phyloP scores from a whole-genome alignment of 345 rosid genomes.

The Eucalyptus cloeziana region DNA sequence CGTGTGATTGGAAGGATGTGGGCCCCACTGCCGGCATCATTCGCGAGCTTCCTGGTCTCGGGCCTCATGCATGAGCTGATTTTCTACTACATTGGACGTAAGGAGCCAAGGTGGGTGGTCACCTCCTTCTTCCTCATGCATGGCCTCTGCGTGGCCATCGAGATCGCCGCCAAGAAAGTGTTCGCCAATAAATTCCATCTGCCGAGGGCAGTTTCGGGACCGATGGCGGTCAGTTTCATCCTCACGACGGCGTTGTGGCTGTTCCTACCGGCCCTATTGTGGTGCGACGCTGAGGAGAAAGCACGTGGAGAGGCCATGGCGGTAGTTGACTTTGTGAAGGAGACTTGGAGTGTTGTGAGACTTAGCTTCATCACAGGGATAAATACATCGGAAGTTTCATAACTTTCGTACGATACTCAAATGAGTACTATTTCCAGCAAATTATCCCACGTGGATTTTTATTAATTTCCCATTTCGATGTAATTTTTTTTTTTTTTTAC shows the following conservation, averaged over 20 bases:
- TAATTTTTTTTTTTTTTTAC: no score
- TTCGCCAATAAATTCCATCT: neutral
- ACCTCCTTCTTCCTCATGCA: constrained; percentile 44
- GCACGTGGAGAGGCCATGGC: constrained; percentile 11
- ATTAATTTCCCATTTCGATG: no score
- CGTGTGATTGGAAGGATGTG: constrained; percentile 8
- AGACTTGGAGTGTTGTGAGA: neutral
- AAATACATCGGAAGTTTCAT: no score
- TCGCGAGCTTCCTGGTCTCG: constrained; percentile 33
- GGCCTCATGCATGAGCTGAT: constrained; percentile 58
- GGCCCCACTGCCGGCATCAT: constrained; percentile 26
- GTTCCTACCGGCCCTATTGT: constrained; percentile 10
- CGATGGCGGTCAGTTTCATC: constrained; percentile 5
- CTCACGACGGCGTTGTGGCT: constrained; percentile 1
- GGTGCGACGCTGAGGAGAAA: neutral
- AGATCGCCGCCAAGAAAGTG: constrained; percentile 7
- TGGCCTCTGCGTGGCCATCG: constrained; percentile 9
- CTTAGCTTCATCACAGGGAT: neutral
- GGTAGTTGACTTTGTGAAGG: neutral
- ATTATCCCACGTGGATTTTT: no score
- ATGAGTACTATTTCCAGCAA: no score
- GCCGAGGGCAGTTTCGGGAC: neutral
- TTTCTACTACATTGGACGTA: constrained; percentile 28
- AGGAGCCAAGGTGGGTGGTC: constrained; percentile 36
- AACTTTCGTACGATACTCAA: no score